Evolutionary conservation across 305 asterid species (phyloP).

Genomic region (Solanum hybrid): DNA sequence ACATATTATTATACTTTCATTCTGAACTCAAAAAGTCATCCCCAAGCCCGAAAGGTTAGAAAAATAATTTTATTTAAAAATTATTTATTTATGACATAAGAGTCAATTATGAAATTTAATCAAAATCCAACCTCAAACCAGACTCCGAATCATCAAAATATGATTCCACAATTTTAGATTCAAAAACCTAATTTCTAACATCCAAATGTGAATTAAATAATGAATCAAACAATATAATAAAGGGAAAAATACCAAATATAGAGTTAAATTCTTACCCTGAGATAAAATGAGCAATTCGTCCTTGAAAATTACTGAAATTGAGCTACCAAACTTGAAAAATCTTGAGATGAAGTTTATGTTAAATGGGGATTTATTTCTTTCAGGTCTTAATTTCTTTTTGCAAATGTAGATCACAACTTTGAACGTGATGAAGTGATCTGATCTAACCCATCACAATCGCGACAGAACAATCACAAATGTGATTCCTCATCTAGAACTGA

Average conservation of each 20-base stretch:
- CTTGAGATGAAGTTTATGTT: background rate
- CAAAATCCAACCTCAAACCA: background rate
- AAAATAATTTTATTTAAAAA: background rate
- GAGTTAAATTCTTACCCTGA: no score
- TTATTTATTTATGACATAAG: background rate
- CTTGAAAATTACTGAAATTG: no score
- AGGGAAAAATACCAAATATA: background rate
- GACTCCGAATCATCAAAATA: background rate
- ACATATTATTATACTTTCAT: background rate
- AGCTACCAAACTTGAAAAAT: background rate
- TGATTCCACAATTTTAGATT: background rate
- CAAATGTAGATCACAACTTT: background rate
- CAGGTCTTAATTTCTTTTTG: background rate
- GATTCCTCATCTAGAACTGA: background rate
- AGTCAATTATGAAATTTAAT: background rate
- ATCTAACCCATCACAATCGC: background rate
- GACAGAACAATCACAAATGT: background rate
- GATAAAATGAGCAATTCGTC: background rate
- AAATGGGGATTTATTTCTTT: no score
- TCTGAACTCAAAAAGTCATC: background rate
- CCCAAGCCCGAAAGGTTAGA: background rate
- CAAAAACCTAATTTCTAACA: no score
- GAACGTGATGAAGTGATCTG: background rate
- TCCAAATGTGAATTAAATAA: background rate
- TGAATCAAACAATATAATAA: no score